Conservation (phyloP, 108 stramenopile genomes). For the Cyclostephanos tholiformis region DNA sequence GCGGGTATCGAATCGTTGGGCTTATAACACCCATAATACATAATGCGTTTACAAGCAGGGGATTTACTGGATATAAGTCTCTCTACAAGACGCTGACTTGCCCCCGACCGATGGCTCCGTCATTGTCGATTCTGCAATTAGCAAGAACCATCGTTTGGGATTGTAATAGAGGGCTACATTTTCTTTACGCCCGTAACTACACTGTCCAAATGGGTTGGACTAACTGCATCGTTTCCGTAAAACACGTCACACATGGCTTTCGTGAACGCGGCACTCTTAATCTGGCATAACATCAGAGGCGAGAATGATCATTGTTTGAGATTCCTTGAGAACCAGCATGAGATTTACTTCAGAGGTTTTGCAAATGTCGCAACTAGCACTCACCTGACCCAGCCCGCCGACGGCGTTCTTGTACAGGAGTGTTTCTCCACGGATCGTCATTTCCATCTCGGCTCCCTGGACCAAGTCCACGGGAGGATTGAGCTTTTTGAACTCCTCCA, state of each 20-base stretch:
- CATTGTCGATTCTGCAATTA: too few species aligned
- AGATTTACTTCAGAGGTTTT: too few species aligned
- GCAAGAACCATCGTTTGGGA: background rate
- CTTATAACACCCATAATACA: too few species aligned
- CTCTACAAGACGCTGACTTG: too few species aligned
- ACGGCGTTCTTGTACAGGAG: constrained; percentile 80
- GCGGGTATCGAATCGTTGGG: too few species aligned
- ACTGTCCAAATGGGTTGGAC: constrained; percentile 69
- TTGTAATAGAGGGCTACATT: constrained; percentile 42
- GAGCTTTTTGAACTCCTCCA: constrained; percentile 86
- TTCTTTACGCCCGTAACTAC: constrained; percentile 70
- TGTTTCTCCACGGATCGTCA: constrained; percentile 87
- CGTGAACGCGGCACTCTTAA: constrained; percentile 73
- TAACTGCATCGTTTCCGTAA: constrained; percentile 80
- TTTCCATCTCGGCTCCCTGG: constrained; percentile 86
- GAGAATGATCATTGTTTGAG: too few species aligned
- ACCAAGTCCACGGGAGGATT: constrained; percentile 84
- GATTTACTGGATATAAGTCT: too few species aligned
- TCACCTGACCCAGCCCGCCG: constrained; percentile 65
- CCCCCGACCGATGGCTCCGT: too few species aligned
- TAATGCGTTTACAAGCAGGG: too few species aligned
- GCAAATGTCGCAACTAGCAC: too few species aligned
- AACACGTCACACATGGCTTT: constrained; percentile 87
- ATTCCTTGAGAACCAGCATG: too few species aligned
- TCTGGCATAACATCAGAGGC: constrained; percentile 12